A percentile compares a stretch with the other conserved stretches of the same genome.
These are phyloP conservation scores for Diplocarpon rosae DNA, from an alignment of 2,329 filamentous ascomycete genomes.

Conservation along the genomic window DNA sequence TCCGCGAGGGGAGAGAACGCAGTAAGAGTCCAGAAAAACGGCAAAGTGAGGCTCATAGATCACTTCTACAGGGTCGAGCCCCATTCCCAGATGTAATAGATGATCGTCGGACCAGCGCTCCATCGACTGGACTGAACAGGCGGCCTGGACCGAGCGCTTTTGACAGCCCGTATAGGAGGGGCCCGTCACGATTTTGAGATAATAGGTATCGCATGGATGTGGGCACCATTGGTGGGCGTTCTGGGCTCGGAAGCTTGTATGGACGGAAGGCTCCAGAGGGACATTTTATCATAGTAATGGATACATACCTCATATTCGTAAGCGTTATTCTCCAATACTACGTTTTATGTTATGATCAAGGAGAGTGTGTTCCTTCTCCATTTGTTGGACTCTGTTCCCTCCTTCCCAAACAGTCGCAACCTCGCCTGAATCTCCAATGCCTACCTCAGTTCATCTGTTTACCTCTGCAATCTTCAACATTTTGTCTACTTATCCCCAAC, in stretches of 20 bases:
- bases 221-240: conserved; percentile 4
- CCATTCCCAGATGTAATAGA: conserved; percentile 11
- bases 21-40: conserved; percentile 23
- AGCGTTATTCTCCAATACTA: background rate
- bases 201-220: background rate
- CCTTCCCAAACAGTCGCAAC: background rate
- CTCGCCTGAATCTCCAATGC: background rate
- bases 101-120: conserved; percentile 18
- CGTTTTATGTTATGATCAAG: background rate
- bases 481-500: background rate
- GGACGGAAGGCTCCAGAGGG: background rate
- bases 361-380: background rate
- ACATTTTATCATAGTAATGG: conserved; percentile 8
- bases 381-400: background rate
- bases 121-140: conserved; percentile 10
- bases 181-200: conserved; percentile 21
- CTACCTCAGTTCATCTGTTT: background rate
- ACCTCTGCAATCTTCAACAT: background rate
- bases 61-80: conserved; percentile 1
- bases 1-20: conserved; percentile 21
- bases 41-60: conserved; percentile 12
- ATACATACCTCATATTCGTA: conserved; percentile 1
- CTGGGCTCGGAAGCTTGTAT: background rate
- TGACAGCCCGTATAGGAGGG: conserved; percentile 20
- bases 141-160: conserved; percentile 11